Conservation (phyloP, 805 yeast species). For the Yarrowia sp. region DNA sequence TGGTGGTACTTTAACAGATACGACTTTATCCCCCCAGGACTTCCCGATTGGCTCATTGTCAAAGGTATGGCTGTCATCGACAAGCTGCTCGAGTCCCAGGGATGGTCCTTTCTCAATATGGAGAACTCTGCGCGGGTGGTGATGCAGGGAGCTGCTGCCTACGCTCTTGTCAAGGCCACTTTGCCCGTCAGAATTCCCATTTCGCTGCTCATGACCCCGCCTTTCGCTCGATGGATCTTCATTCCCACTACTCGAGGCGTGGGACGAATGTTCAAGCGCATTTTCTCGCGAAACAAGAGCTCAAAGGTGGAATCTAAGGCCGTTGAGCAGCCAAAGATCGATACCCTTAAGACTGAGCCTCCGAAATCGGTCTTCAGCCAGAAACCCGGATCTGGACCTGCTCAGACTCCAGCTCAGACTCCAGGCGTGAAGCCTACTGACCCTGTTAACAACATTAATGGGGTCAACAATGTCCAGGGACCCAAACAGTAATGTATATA, state of each 20-base stretch:
- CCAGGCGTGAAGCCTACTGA: not conserved
- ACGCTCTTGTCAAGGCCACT: constrained; percentile 65
- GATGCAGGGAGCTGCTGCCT: constrained; percentile 78
- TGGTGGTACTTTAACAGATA: constrained; percentile 71
- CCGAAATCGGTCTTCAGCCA: constrained; percentile 9
- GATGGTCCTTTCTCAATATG: constrained; percentile 49
- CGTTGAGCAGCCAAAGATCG: constrained; percentile 14
- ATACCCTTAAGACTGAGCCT: not conserved
- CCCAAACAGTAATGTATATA: constrained; percentile 10
- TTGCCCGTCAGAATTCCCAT: constrained; percentile 62
- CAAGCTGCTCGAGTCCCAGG: constrained; percentile 47
- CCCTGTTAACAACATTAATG: too few relatives aligned
- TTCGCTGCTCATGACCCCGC: constrained; percentile 63
- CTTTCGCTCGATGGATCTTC: constrained; percentile 60
- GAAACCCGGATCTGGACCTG: not conserved
- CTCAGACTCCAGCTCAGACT: not conserved
- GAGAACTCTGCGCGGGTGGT: constrained; percentile 63
- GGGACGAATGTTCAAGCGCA: constrained; percentile 18
- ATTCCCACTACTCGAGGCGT: constrained; percentile 54
- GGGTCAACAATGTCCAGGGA: not conserved
- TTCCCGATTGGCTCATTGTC: constrained; percentile 68
- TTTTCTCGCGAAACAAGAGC: constrained; percentile 38
- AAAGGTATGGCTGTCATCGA: constrained; percentile 31
- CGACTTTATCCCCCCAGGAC: constrained; percentile 60
- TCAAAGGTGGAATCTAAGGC: not conserved